These are phyloP conservation scores for Mrakia gelida DNA, from an alignment of 768 basidiomycete genomes.

Conservation along the genomic window DNA sequence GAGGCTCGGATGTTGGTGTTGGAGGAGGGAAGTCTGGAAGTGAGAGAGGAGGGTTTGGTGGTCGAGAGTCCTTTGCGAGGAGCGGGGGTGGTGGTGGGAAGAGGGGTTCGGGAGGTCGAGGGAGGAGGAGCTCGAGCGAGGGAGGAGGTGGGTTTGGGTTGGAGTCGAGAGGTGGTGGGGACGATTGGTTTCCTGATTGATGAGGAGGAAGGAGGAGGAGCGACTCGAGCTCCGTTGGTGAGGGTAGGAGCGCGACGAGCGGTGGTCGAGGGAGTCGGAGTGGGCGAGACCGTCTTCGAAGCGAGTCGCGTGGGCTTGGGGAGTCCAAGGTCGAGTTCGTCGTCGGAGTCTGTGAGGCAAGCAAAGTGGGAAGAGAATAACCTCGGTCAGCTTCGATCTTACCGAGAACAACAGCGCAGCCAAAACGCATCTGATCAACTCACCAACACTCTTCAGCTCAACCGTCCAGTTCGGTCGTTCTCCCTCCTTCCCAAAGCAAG, in stretches of 20 bases:
- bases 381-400: not conserved
- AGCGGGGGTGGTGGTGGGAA: not conserved
- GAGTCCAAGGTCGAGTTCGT: slow-evolving; percentile 9
- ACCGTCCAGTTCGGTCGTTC: not conserved
- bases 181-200: not conserved
- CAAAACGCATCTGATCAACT: not conserved
- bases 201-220: not conserved
- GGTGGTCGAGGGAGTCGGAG: not conserved
- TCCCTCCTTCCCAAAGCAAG: slow-evolving; percentile 2
- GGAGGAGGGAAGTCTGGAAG: not conserved
- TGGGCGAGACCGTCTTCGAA: not conserved
- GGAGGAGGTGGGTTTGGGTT: not conserved
- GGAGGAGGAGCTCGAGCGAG: not conserved
- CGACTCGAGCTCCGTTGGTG: not conserved
- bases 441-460: not conserved
- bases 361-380: not conserved
- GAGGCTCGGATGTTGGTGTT: not conserved
- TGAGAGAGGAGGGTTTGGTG: not conserved
- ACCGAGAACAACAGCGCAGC: not conserved
- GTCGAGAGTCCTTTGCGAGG: not conserved
- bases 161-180: not conserved
- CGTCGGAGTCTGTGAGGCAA: not conserved
- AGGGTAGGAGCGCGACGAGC: not conserved
- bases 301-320: not conserved
- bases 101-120: not conserved